Evolutionary conservation across 495 filamentous ascomycete species (phyloP).

Genomic region (Lasiosphaeria ovina): DNA sequence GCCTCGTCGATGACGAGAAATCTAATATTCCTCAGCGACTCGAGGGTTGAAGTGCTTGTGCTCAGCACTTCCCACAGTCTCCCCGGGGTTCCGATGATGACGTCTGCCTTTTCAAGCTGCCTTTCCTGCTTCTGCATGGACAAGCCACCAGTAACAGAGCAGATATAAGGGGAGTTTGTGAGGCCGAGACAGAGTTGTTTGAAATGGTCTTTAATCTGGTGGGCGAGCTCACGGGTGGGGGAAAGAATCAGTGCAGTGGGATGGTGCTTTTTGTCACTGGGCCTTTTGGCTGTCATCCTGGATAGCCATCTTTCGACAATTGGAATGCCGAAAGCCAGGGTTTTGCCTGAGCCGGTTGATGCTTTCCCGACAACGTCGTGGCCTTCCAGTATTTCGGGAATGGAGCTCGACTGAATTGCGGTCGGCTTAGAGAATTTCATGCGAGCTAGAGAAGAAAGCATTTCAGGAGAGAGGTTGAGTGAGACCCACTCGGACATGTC

Average conservation of each 20-base stretch:
- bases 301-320: conserved; percentile 66
- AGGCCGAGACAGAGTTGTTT: conserved; percentile 64
- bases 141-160: conserved; percentile 83
- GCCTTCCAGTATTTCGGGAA: conserved; percentile 72
- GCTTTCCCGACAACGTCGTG: conserved; percentile 81
- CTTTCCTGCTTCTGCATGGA: conserved; percentile 91
- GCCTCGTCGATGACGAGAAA: conserved; percentile 95
- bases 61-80: conserved; percentile 92
- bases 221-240: conserved; percentile 88
- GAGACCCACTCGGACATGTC: conserved; percentile 74
- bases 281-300: conserved; percentile 34
- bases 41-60: conserved; percentile 48
- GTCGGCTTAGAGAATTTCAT: conserved; percentile 79
- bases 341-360: conserved; percentile 81
- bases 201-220: conserved; percentile 83
- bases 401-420: conserved; percentile 69
- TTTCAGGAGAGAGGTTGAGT: conserved; percentile 65
- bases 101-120: conserved; percentile 71
- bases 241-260: conserved; percentile 88
- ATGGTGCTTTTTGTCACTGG: conserved; percentile 27
- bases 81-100: conserved; percentile 89
- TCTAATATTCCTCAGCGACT: conserved; percentile 64
- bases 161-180: conserved; percentile 63
- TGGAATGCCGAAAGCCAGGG: conserved; percentile 77
- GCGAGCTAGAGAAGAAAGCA: conserved; percentile 70